These are phyloP conservation scores for Kodamaea anthophila DNA, from an alignment of 1,139 yeast genomes.

Conservation along the genomic window DNA sequence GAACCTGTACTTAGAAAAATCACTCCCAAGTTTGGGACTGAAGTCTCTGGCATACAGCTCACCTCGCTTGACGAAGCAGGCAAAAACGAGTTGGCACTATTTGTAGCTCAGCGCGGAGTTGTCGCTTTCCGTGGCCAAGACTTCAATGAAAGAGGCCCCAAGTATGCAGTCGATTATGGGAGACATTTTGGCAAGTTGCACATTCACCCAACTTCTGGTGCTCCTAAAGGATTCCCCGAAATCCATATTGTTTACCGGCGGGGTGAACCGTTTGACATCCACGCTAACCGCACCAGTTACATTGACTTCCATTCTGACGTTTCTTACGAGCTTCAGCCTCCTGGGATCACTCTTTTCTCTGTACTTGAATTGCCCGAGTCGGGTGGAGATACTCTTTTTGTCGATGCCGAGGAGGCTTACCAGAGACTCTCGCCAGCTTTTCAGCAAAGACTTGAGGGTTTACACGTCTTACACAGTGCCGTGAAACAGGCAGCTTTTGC, in stretches of 20 bases:
- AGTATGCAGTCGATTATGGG: slow-evolving; percentile 29
- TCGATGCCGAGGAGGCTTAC: slow-evolving; percentile 30
- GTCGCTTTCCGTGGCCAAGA: slow-evolving; percentile 65
- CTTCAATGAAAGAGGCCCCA: slow-evolving; percentile 51
- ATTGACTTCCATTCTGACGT: slow-evolving; percentile 14
- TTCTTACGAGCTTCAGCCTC: slow-evolving; percentile 15
- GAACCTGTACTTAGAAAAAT: slow-evolving; percentile 31
- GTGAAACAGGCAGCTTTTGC: slow-evolving; percentile 19
- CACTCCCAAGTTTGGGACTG: slow-evolving; percentile 66
- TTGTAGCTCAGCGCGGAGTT: slow-evolving; percentile 62
- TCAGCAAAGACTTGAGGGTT: slow-evolving; percentile 20
- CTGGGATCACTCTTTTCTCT: slow-evolving; percentile 13
- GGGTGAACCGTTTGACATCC: slow-evolving; percentile 24
- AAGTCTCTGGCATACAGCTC: slow-evolving; percentile 53
- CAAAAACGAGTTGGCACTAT: slow-evolving; percentile 59
- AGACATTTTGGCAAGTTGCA: slow-evolving; percentile 45
- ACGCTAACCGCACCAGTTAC: slow-evolving; percentile 9
- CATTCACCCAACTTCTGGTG: slow-evolving; percentile 68
- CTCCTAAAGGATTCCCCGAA: slow-evolving; percentile 54
- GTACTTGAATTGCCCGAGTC: slow-evolving; percentile 14
- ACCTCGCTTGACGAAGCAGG: slow-evolving; percentile 46
- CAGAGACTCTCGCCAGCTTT: slow-evolving; percentile 24
- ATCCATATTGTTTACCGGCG: slow-evolving; percentile 58
- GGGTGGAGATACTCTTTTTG: slow-evolving; percentile 24
- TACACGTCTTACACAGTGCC: slow-evolving; percentile 22